A percentile compares a stretch with the other conserved stretches of the same genome.
Conservation (phyloP, 2,329 filamentous ascomycete species). For the Trichoderma sp. region DNA sequence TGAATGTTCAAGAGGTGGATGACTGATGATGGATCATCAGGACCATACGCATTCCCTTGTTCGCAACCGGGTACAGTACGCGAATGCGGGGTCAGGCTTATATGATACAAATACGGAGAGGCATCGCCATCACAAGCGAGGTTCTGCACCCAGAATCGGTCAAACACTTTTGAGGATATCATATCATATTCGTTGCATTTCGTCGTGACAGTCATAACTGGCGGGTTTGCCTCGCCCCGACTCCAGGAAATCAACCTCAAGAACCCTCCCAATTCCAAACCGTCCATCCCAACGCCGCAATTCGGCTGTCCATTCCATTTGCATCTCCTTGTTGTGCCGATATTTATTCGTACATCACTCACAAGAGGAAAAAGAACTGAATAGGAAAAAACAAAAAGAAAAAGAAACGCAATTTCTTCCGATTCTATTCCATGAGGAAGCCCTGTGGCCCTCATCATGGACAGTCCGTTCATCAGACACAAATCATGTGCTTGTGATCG, state of each 20-base stretch:
- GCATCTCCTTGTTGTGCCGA: constrained; percentile 28
- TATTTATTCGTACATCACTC: constrained; percentile 34
- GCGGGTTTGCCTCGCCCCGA: constrained; percentile 31
- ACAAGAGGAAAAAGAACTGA: constrained; percentile 25
- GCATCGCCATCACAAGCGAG: background rate
- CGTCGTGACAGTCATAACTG: constrained; percentile 39
- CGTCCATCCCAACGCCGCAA: constrained; percentile 29
- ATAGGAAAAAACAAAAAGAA: constrained; percentile 26
- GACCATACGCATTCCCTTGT: background rate
- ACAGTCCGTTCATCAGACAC: constrained; percentile 14
- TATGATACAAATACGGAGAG: too few relatives aligned
- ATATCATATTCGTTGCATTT: constrained; percentile 38
- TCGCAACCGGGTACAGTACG: background rate
- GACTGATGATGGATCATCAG: background rate
- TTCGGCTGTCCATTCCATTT: constrained; percentile 22
- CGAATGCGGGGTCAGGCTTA: constrained; percentile 11
- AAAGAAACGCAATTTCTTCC: constrained; percentile 28
- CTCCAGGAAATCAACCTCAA: constrained; percentile 31
- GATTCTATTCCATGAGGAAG: constrained; percentile 22
- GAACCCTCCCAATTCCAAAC: constrained; percentile 33
- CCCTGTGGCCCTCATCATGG: background rate
- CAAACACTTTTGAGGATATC: constrained; percentile 26
- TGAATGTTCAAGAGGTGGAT: background rate
- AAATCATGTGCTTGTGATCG: background rate
- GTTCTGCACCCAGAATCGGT: background rate